Conservation (phyloP, 2,329 filamentous ascomycete species). For the Ustulina deusta region DNA sequence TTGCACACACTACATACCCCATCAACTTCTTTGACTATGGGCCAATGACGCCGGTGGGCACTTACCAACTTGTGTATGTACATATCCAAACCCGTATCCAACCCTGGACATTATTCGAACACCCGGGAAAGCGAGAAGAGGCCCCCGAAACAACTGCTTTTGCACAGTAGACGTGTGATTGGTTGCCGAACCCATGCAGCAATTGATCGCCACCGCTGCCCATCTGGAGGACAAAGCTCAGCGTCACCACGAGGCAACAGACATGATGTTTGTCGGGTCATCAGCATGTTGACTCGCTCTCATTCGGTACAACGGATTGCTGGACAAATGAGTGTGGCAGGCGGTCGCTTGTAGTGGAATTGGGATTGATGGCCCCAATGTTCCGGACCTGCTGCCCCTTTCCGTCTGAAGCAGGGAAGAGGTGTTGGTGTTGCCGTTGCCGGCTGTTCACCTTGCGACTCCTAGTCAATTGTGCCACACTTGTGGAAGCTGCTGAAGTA, state of each 20-base stretch:
- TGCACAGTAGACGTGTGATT: slow-evolving; percentile 7
- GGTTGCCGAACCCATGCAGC: slow-evolving; percentile 12
- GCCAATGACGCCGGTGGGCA: no score
- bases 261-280: slow-evolving; percentile 10
- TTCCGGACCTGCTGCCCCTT: slow-evolving; percentile 28
- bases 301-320: slow-evolving; percentile 1
- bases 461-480: slow-evolving; percentile 34
- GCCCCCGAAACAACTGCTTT: slow-evolving; percentile 31
- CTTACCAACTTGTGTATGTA: no score
- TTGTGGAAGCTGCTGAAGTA: slow-evolving; percentile 32
- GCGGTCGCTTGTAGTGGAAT: not conserved
- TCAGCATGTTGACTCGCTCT: slow-evolving; percentile 23
- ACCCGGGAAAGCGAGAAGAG: slow-evolving; percentile 17
- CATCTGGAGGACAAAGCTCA: slow-evolving; percentile 14
- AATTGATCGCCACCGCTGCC: slow-evolving; percentile 22
- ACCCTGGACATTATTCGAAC: slow-evolving; percentile 5
- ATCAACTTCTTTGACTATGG: no score
- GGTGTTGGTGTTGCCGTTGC: slow-evolving; percentile 1
- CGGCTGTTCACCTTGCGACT: slow-evolving; percentile 29
- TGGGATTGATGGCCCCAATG: slow-evolving; percentile 8
- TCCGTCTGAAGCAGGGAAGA: slow-evolving; percentile 18
- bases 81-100: no score
- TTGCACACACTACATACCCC: no score
- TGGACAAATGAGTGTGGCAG: not conserved
- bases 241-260: slow-evolving; percentile 13